Evolutionary conservation across 164 flowering plant species (phyloP), one percentile per base, ranked within the genome.

Genomic region (Sextonia rubra): DNA sequence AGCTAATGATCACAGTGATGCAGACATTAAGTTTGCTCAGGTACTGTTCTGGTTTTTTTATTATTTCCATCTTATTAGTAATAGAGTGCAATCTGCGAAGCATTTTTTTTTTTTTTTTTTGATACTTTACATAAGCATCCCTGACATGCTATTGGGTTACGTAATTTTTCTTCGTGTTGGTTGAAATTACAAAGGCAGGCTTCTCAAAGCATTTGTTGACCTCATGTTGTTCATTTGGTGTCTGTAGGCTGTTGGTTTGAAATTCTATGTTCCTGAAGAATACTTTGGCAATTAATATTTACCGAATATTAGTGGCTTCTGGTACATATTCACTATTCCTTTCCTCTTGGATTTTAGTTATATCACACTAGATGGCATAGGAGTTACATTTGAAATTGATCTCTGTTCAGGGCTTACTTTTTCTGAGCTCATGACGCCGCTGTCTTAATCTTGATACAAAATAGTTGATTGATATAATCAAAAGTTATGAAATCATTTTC

Each of bases 11-110:
- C 97, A 95, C 66, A 92, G 97, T 81, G 90, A 92, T 82, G 97
- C 99, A 72, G 98, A 95, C 80, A 83, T 85, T 20, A 85, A 83
- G 78, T 91, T 95, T 82, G 96, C 97, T 32, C 64, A 85, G 91
- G 89, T 87, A 74, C 25, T 58, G 2, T 37, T 71, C 24, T 37
- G 44, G 44, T 8, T 12, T 49, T 20, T 17, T 48, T 18, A 9
- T 61, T 25, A 0, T 30, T 11, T 47, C 2, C 47, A 1, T 62
- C 14, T 58, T 52, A 4, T 44, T n/a, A 30, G 27, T 17, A 14
- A 12, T 52, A 17, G 58, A 52, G 20, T 4, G 14, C 7, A 1
- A 5, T 52, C 58, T 15, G n/a, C n/a, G 3, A 52, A 52, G 58
- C n/a, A 18, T 47, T 55, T 25, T 18, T 3, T 47, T 2, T 25